Conservation (phyloP, 139 green algal genomes). For the Chlorella sp. region DNA sequence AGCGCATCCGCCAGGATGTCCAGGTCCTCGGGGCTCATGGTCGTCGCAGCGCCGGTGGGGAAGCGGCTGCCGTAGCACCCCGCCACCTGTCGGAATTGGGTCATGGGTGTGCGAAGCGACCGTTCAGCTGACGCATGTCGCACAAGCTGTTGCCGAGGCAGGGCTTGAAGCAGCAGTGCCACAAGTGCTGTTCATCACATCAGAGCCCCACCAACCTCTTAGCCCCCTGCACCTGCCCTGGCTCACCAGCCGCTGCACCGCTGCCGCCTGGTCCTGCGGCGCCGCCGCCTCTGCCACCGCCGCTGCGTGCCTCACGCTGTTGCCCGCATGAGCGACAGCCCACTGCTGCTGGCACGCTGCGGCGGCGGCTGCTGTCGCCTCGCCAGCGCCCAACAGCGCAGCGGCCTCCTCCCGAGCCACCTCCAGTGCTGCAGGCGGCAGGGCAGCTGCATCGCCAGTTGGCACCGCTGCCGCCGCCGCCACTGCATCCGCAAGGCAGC, state of each 20-base stretch:
- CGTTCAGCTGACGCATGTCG: too few relatives aligned
- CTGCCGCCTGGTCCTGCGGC: slow-evolving; percentile 28
- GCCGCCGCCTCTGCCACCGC: slow-evolving; percentile 59
- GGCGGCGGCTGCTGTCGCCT: background rate
- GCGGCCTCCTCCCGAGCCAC: slow-evolving; percentile 60
- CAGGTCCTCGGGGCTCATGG: slow-evolving; percentile 29
- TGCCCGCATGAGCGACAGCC: slow-evolving; percentile 37
- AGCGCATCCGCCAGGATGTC: slow-evolving; percentile 27
- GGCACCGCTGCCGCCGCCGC: slow-evolving; percentile 30
- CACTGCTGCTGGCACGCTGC: slow-evolving; percentile 49
- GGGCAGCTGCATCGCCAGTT: background rate
- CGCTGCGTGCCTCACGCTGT: slow-evolving; percentile 53
- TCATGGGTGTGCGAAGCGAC: background rate
- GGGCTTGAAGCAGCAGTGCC: background rate
- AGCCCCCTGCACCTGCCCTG: slow-evolving; percentile 67
- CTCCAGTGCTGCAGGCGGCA: background rate
- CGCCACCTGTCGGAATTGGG: background rate
- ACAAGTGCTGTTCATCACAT: background rate
- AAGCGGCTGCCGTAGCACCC: slow-evolving; percentile 19
- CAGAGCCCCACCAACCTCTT: slow-evolving; percentile 57
- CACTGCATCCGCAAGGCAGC: slow-evolving; percentile 60
- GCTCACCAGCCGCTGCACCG: slow-evolving; percentile 30
- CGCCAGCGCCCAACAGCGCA: slow-evolving; percentile 50
- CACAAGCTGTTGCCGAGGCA: too few relatives aligned
- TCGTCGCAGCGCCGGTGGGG: slow-evolving; percentile 27